Conservation (phyloP, 306 rosid species). For the Senna siamea region DNA sequence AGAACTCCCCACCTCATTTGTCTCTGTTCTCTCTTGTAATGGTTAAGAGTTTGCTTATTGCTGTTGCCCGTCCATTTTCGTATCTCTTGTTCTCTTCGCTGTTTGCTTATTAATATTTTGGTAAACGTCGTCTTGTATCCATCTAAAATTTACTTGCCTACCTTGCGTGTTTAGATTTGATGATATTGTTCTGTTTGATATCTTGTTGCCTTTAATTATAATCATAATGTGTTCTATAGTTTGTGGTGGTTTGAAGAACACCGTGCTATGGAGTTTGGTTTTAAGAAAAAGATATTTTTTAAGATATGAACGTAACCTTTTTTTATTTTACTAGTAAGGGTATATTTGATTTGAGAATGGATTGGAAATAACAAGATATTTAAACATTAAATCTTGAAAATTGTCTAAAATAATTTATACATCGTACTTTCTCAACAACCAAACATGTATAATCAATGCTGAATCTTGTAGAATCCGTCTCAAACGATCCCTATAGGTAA, state of each 20-base stretch:
- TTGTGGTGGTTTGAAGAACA: not conserved
- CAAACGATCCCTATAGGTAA: too few species aligned
- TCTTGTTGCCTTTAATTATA: not conserved
- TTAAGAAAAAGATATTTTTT: too few species aligned
- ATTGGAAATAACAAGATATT: too few species aligned
- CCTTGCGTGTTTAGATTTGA: slow-evolving; percentile 35
- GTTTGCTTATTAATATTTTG: slow-evolving; percentile 36
- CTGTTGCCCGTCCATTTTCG: not conserved
- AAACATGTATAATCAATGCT: too few species aligned
- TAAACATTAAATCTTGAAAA: too few species aligned
- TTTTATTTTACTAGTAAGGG: too few species aligned
- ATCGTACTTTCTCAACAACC: too few species aligned
- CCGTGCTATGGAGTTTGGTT: too few species aligned
- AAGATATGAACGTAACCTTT: too few species aligned
- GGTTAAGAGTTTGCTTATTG: slow-evolving; percentile 5
- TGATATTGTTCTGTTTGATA: not conserved
- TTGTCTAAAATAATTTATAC: too few species aligned
- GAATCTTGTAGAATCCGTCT: too few species aligned
- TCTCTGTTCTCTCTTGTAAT: slow-evolving; percentile 34
- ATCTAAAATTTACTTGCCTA: slow-evolving; percentile 27
- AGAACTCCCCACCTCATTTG: slow-evolving; percentile 20
- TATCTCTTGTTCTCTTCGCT: slow-evolving; percentile 2
- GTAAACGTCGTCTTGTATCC: slow-evolving; percentile 31
- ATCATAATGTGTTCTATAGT: not conserved
- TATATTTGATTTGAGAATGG: too few species aligned